Evolutionary conservation across 2,329 filamentous ascomycete genomes (phyloP), one percentile per base, ranked within the genome.

Genomic region (Cytospora leucostoma): DNA sequence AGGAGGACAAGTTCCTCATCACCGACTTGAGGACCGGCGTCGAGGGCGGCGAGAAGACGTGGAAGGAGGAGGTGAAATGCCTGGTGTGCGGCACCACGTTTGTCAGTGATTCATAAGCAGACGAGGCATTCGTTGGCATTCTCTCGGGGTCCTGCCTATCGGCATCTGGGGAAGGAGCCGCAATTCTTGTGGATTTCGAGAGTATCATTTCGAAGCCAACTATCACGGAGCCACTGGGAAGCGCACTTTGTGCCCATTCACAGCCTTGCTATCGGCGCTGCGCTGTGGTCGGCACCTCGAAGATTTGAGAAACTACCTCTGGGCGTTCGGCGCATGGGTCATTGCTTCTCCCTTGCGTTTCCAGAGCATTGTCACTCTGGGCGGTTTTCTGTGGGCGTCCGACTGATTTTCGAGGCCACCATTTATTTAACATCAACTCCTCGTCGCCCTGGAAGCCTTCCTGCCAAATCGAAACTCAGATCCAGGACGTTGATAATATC

Each of bases 41-140:
- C 7, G 71, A 71, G 2, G 81, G 78, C 11, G 82, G 82, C 2
- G 78, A 80, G 37, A 84, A 81, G 71, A 75, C 73, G 11, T 87
- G 84, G 84, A 79, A 76, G 12, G 82, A 86, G 70, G 77, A 77
- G 4, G 71, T 82, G 37, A 72, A 75, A 55, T 87, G 84, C 66
- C 75, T 86, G 40, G 69, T 83, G 49, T 87, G 84, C 69, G 74
- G 74, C 27, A 69, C 74, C 73, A 74, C 51, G 80, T 85, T 63
- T 78, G 81, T 61, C 82, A 74, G 65, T 19, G 27, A 13, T 21
- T 10, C 6, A 7, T n/a, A 19, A n/a, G 40, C 40, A n/a, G n/a
- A n/a, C 7, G 40, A 19, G 40, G 19, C 40, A 44, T 44, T 7
- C 40, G 17, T n/a, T 44, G 17, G 40, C 40, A 44, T 10, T 6